Evolutionary conservation across 2,329 filamentous ascomycete species (phyloP), one percentile per base, ranked within the genome.

Genomic region (Colletotrichum musae): DNA sequence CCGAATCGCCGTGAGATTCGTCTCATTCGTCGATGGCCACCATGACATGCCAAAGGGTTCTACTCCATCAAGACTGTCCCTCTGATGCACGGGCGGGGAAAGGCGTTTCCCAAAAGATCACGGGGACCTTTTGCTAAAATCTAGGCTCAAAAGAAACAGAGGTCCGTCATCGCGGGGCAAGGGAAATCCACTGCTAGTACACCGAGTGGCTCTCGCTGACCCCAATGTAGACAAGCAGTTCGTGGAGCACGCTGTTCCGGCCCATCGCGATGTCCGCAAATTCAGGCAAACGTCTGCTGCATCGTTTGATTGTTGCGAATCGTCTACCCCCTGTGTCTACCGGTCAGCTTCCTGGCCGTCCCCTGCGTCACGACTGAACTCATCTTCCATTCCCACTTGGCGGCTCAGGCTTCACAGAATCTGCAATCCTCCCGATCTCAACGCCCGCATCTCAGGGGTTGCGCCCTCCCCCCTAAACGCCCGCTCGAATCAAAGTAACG

Each of bases 401-500:
- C 10, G 21, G 45, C 24, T 39, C 65, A 54, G 50, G 15, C 58
- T 36, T 43, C 41, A 51, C 18, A 16, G 7, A 57, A 3, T 47
- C 36, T 57, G 66, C 50, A 60, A 57, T 52, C 36, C 51, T 48
- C 51, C 36, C 39, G 62, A 63, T 64, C 41, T 16, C 24, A 58
- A 53, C 57, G 45, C 56, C 57, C 43, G 57, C 63, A 47, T 16
- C 10, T 32, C 26, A 62, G 51, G 51, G 63, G 36, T 39, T 16
- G 36, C 39, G 36, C 26, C 21, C 16, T 16, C 18, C n/a, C 16
- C 18, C n/a, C 39, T 16, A n/a, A 47, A 60, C 41, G 57, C 28
- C 45, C 52, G 63, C 47, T 43, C 39, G 28, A 66, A 62, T 70
- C 39, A 61, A 21, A 36, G 26, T 10, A 58, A 15, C 39, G 24